Evolutionary conservation across 2,329 filamentous ascomycete species (phyloP).

Genomic region (Fusarium siculi): DNA sequence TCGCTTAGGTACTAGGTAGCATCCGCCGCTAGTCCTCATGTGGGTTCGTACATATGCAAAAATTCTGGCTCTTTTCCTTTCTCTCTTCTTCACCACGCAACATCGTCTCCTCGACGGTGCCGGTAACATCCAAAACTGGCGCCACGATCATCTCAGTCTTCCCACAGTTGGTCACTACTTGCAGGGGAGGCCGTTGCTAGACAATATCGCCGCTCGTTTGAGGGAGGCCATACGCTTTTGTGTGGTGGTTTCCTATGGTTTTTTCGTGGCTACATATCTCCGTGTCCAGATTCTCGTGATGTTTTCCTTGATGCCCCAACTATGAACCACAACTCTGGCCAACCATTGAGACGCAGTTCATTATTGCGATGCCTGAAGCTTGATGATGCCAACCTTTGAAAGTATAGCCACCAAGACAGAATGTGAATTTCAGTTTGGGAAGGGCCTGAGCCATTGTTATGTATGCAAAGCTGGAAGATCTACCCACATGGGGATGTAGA

Average conservation of each 20-base stretch:
- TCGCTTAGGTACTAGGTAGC: conserved; percentile 19
- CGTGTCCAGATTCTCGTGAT: conserved; percentile 1
- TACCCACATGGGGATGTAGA: background rate
- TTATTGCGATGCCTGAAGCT: background rate
- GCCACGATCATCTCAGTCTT: conserved; percentile 35
- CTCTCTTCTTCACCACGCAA: conserved; percentile 47
- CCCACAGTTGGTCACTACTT: conserved; percentile 40
- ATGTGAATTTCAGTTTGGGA: background rate
- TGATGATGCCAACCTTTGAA: background rate
- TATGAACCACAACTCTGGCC: background rate
- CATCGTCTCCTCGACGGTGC: conserved; percentile 43
- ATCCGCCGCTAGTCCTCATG: conserved; percentile 15
- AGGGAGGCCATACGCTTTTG: conserved; percentile 54
- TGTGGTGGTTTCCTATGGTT: conserved; percentile 58
- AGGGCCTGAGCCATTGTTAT: background rate
- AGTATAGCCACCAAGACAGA: background rate
- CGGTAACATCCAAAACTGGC: conserved; percentile 39
- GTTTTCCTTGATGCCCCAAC: background rate
- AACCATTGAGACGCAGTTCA: background rate
- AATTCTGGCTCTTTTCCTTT: conserved; percentile 1
- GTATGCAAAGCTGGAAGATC: background rate
- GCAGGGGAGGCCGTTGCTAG: conserved; percentile 48
- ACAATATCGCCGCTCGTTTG: conserved; percentile 56
- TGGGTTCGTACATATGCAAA: conserved; percentile 22
- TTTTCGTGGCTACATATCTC: conserved; percentile 53